Evolutionary conservation across 306 rosid genomes (phyloP).

Genomic region (Cicer pinnatifidum): DNA sequence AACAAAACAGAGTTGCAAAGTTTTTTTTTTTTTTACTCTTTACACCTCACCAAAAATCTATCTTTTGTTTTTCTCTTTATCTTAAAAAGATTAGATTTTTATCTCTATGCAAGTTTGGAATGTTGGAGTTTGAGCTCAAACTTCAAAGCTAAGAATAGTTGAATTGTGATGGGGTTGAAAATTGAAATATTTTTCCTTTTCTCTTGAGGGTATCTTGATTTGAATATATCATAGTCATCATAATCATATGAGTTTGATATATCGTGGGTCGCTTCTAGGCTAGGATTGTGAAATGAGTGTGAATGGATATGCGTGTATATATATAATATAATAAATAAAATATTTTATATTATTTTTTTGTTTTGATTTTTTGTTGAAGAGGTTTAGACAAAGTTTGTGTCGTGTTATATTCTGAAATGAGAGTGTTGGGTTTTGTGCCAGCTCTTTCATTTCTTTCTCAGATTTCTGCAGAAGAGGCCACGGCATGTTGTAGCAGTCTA

Average conservation of each 20-base stretch:
- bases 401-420: conserved; percentile 71
- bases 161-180: conserved; percentile 41
- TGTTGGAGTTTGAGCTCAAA: conserved; percentile 66
- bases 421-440: conserved; percentile 75
- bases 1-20: too few relatives aligned
- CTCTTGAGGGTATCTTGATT: conserved; percentile 9
- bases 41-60: too few relatives aligned
- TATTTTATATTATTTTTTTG: background rate
- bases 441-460: conserved; percentile 65
- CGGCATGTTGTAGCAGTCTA: conserved; percentile 46
- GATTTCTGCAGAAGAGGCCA: conserved; percentile 75
- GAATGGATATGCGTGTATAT: background rate
- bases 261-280: conserved; percentile 47
- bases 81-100: conserved; percentile 28
- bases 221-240: conserved; percentile 41
- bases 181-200: background rate
- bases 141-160: conserved; percentile 56
- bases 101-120: conserved; percentile 52
- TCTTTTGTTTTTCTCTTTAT: background rate
- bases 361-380: conserved; percentile 36
- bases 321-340: background rate
- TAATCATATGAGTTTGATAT: conserved; percentile 50
- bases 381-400: conserved; percentile 46
- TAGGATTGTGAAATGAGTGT: conserved; percentile 25
- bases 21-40: too few relatives aligned